Evolutionary conservation across 2,329 filamentous ascomycete genomes (phyloP), one percentile per base, ranked within the genome.

Genomic region (Sclerotinia borealis): DNA sequence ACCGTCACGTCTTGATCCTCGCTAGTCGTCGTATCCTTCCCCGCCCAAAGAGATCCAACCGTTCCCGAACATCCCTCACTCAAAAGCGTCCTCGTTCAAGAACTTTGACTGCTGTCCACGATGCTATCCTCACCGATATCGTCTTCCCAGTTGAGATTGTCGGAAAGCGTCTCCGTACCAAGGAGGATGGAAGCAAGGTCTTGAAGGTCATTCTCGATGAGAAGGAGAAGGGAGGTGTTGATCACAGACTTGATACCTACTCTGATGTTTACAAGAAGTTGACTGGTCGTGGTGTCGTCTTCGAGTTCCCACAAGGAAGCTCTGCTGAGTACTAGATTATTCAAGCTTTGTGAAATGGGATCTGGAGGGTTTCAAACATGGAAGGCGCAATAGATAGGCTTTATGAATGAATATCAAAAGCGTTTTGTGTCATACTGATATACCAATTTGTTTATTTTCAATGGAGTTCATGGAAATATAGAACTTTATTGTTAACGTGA

Each of bases 101-200:
- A 81, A 99, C 95, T 72, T 91, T 99, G 78, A 98, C 95, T 71
- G 93, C 95, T 72, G 95, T 99, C 77, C 95, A 99, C 89, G 95
- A 99, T 78, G 90, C 93, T 76, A 97, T 99, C 85, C 91, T 99
- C 72, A 85, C 86, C 78, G 95, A 99, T 81, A 91, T 99, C 78
- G 95, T 97, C 85, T 99, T 90, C 90, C 95, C 95, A 77, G 95
- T 99, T 77, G 95, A 99, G 90, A 99, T 99, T 74, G 95, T 99
- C 75, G 95, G 95, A 83, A 98, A 98, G 92, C 92, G 95, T 78
- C 83, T 93, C 80, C 91, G 95, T 81, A 98, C 95, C 85, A 93
- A 96, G 85, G 93, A 98, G 87, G 95, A 99, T 82, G 92, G 92
- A 81, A 89, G 85, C 89, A 98, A 98, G 91, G 83, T 92, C 79